Evolutionary conservation across 2,329 filamentous ascomycete species (phyloP), one percentile per base, ranked within the genome.

Genomic region (Aspergillus caelatus): DNA sequence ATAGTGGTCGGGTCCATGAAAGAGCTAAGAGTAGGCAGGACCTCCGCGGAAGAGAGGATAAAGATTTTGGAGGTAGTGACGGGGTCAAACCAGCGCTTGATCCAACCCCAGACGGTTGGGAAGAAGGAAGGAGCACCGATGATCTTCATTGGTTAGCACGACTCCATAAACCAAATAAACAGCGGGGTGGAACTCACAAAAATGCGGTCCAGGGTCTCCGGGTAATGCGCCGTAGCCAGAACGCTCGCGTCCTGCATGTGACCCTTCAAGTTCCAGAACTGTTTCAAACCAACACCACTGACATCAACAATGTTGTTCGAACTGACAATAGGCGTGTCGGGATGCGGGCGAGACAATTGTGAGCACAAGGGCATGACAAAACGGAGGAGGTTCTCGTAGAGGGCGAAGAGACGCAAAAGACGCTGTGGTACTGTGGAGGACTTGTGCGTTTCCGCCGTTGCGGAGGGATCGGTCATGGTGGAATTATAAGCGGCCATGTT

Each of bases 221-320:
- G 94, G 76, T 97, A 98, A 80, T 97, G 92, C 6, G 94, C 93
- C 4, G 94, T 97, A 7, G 94, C 94, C 60, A 97, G 83, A 64
- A 89, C 87, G 73, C 91, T 94, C 2, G 94, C 94, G 73, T 93
- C 91, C 80, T 97, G 94, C 93, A 98, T 96, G 78, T 97, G 94
- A 28, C 81, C 82, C 83, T 96, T 95, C 66, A 98, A 80, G 79
- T 96, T 96, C 94, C 94, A 97, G 77, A 97, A 97, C 81, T 96
- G 93, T 82, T 92, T 93, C 77, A 98, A 78, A 7, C 92, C 92
- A 30, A 97, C 94, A 16, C 90, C 89, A 19, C 88, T 91, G 67
- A 98, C 93, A 77, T 98, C 94, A 62, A 97, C 93, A 71, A 98
- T 96, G 80, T 97, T 97, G 71, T 92, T 97, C 73, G 91, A 94